Base-by-base conservation (phyloP, 306 rosid genomes). In the Dalbergia cultrata region DNA sequence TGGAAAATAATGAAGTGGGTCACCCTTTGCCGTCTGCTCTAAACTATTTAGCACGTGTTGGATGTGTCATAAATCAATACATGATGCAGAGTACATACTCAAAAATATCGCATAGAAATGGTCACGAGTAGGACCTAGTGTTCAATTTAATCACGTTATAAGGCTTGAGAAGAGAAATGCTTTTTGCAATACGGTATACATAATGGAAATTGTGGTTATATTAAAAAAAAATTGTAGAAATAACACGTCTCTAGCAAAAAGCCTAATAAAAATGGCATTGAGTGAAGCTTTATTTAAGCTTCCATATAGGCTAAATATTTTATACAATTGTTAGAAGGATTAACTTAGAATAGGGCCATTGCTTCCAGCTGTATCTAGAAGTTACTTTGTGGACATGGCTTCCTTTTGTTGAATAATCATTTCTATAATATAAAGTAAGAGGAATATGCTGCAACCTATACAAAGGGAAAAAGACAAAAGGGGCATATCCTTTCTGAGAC, bases 91-190 rank as follows among this genome's bases (percentile, higher is more conserved):
- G 6, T 50, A 7, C 16, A 49, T 49, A 26, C 31, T 11, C 5
- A 60, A 22, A 60, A 60, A 60, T 22, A 4, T 34, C 13, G 13
- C 17, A 61, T 4, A 65, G 5, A 17, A 66, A 9, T 37, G 50
- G 8, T 66, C 13, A 66, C 5, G 17, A 17, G n/a, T 63, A 16
- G 47, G 45, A 63, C 69, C 41, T 22, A 11, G 67, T 26, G n/a
- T 61, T 39, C 71, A 66, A 66, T 13, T 37, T 39, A 37, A 39
- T 66, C 71, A 66, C 71, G 52, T 66, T 39, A n/a, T 61, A 12
- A 34, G 14, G 16, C 17, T 60, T 26, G 4, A 62, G 10, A 31
- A 34, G 45, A 62, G 45, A 63, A 35, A 7, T 14, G 21, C 12
- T 26, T 16, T 64, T 63, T 8, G 45, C 5, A 54, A 6, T 54